Conservation (phyloP, 768 basidiomycete genomes). For the Boletus pseudopeckii region DNA sequence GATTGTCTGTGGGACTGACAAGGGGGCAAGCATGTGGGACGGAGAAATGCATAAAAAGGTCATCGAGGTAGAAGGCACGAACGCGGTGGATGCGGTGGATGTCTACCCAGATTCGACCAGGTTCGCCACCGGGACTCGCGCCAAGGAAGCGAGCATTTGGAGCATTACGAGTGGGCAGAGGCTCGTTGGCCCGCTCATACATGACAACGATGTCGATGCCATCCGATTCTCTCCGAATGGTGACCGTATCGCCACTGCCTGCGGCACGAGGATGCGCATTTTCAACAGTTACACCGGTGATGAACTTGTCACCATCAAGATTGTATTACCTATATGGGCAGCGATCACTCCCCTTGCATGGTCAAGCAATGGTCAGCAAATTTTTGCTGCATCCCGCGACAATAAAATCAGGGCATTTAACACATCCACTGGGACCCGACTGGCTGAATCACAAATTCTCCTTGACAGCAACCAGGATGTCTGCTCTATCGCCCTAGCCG, state of each 20-base stretch:
- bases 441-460: not conserved
- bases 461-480: not conserved
- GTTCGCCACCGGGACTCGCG: not conserved
- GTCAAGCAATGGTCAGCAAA: not conserved
- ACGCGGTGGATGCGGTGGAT: not conserved
- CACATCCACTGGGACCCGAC: not conserved
- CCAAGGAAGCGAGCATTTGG: not conserved
- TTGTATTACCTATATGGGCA: no score
- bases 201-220: not conserved
- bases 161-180: not conserved
- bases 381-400: not conserved
- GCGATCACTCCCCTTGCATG: not conserved
- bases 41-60: not conserved
- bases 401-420: not conserved
- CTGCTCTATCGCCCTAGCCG: not conserved
- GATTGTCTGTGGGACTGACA: no score
- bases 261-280: fast-evolving
- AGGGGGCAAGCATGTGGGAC: not conserved
- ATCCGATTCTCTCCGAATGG: not conserved
- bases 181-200: not conserved
- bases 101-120: not conserved
- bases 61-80: no score
- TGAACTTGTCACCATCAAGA: not conserved
- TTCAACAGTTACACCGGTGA: not conserved
- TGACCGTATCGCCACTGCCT: not conserved